Conservation (phyloP, 805 yeast species). For the Myxozyma mucilagina region DNA sequence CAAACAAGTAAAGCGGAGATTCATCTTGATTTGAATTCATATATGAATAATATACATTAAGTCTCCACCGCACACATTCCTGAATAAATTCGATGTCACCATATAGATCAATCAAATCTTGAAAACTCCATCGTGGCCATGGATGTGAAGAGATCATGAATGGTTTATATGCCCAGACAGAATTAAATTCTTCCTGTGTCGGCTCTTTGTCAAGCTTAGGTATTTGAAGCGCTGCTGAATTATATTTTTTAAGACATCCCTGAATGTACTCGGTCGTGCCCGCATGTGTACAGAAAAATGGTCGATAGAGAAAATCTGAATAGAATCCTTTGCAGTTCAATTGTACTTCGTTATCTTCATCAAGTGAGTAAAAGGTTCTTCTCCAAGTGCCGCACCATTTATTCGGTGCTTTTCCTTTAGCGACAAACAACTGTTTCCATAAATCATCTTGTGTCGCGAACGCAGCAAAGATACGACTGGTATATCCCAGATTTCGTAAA, state of each 20-base stretch:
- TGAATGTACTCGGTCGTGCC: constrained; percentile 51
- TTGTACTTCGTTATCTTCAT: constrained; percentile 44
- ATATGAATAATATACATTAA: constrained; percentile 62
- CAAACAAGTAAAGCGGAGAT: constrained; percentile 82
- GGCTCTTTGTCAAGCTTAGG: constrained; percentile 56
- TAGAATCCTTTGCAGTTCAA: constrained; percentile 55
- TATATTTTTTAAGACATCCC: constrained; percentile 51
- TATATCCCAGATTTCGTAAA: constrained; percentile 53
- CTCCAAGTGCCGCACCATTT: constrained; percentile 85
- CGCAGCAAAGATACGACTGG: constrained; percentile 71
- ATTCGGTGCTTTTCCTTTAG: constrained; percentile 36
- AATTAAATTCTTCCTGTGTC: constrained; percentile 48
- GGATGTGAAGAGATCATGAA: constrained; percentile 54
- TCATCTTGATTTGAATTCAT: constrained; percentile 68
- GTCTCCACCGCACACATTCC: constrained; percentile 81
- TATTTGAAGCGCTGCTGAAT: constrained; percentile 47
- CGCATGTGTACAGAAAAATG: constrained; percentile 76
- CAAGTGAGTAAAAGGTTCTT: constrained; percentile 51
- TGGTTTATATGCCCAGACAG: constrained; percentile 55
- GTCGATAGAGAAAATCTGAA: constrained; percentile 78
- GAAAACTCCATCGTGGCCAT: constrained; percentile 70
- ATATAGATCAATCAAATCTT: constrained; percentile 52
- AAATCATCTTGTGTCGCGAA: constrained; percentile 73
- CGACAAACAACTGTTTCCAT: constrained; percentile 64
- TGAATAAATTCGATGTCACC: constrained; percentile 70